Base-by-base conservation (phyloP, 495 filamentous ascomycete species). In the Talaromyces thailandensis region DNA sequence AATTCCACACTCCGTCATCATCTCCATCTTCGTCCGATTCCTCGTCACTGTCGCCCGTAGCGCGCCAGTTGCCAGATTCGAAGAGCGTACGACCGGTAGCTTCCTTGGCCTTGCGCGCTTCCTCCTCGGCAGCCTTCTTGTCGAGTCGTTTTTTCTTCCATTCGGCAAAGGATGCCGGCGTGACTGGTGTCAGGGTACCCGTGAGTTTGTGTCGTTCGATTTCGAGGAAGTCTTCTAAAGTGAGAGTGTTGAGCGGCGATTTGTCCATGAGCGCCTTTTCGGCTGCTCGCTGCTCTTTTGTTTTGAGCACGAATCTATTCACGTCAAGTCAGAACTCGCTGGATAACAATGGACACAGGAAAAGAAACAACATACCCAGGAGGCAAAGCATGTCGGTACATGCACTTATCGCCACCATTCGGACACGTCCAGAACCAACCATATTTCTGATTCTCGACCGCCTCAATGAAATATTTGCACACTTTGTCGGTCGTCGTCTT, bases 401-500 rank as follows among this genome's bases (percentile, higher is more conserved):
- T 97, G 88, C 94, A 99, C 76, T 96, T 89, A 75, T 99, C 87
- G 58, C 91, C 95, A 63, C 91, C 93, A 73, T 98, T 98, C 56
- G 94, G 94, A 85, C 94, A 99, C 37, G 82, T 79, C 94, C 94
- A 99, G 76, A 98, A 96, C 94, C 94, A 99, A 65, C 94, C 94
- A 68, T 99, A 99, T 77, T 97, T 98, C 66, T 89, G 88, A 66
- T 98, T 94, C 77, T 99, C 94, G 59, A 99, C 93, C 3, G 94
- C 94, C 63, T 95, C 91, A 74, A 97, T 94, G 75, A 99, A 99
- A 80, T 79, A 96, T 76, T 98, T 99, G 88, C 94, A 99, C 62
- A 98, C 93, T 75, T 96, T 99, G 68, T 99, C 94, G 63, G 94
- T 99, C 7, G 91, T 92, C 48, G 93, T 96, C 68, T 88, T 84